A percentile compares a stretch with the other conserved stretches of the same genome.
Conservation (phyloP, 2,329 filamentous ascomycete species). For the Alternaria solani region DNA sequence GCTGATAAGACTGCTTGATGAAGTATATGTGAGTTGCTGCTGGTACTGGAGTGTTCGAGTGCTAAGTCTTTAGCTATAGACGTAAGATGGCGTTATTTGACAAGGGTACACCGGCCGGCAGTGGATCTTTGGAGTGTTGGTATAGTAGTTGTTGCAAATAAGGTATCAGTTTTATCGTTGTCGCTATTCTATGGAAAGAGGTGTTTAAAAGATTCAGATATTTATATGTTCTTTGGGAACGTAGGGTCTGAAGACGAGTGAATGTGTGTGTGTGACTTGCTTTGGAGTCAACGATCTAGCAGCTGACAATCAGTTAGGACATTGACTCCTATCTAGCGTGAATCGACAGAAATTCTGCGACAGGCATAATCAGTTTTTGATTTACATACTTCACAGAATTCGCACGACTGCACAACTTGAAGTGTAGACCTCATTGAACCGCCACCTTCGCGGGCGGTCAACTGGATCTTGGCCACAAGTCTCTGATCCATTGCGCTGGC, state of each 20-base stretch:
- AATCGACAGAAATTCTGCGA: not conserved
- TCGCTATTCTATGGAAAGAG: not conserved
- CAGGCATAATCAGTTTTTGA: not conserved
- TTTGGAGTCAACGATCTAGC: not conserved
- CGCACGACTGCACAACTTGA: not conserved
- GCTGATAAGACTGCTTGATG: not conserved
- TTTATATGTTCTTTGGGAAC: not conserved
- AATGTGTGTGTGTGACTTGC: not conserved
- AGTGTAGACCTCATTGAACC: not conserved
- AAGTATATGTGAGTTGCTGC: not conserved
- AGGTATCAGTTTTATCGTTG: not conserved
- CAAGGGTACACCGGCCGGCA: not conserved
- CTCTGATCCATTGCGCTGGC: not conserved
- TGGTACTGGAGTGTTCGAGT: not conserved
- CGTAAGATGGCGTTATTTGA: not conserved
- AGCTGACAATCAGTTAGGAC: not conserved
- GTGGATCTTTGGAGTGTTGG: not conserved
- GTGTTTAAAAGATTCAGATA: not conserved
- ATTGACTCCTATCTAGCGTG: not conserved
- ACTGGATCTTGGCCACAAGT: not conserved
- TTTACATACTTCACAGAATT: not conserved
- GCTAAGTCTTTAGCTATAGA: not conserved
- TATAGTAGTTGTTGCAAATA: not conserved
- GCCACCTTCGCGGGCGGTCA: not conserved
- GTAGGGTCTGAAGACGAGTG: fast-evolving